Conservation (phyloP, 2,329 filamentous ascomycete species). For the Colletotrichum sp. region DNA sequence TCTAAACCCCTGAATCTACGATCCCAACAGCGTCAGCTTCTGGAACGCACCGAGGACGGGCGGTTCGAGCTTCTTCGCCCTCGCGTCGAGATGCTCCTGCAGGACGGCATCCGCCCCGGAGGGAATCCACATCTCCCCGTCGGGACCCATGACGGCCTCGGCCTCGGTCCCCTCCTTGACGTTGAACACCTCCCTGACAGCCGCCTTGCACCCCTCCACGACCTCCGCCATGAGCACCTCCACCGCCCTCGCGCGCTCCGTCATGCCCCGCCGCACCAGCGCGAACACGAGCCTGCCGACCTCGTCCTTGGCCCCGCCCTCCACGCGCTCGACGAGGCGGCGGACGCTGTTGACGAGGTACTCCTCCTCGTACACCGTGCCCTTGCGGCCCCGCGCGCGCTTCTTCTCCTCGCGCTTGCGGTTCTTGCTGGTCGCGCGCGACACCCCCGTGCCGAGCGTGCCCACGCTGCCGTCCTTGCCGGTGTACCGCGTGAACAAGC, state of each 20-base stretch:
- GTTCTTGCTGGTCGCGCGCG: conserved; percentile 85
- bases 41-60: conserved; percentile 55
- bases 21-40: conserved; percentile 57
- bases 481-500: conserved; percentile 92
- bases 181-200: conserved; percentile 75
- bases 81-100: conserved; percentile 53
- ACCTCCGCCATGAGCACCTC: conserved; percentile 79
- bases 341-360: conserved; percentile 90
- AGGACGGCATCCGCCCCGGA: conserved; percentile 59
- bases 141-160: conserved; percentile 20
- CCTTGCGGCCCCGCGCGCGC: conserved; percentile 91
- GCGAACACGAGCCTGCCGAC: conserved; percentile 77
- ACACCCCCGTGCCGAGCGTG: conserved; percentile 75
- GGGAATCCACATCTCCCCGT: conserved; percentile 34
- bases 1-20: conserved; percentile 20
- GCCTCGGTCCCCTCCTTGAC: conserved; percentile 23
- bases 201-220: conserved; percentile 68
- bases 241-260: conserved; percentile 82
- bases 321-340: conserved; percentile 82
- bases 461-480: conserved; percentile 68
- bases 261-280: conserved; percentile 81
- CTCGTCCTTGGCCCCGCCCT: conserved; percentile 72
- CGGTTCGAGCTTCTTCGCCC: conserved; percentile 49
- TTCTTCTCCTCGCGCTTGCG: conserved; percentile 92
- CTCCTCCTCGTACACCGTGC: conserved; percentile 97